Conservation (phyloP, 257 asterid species). For the Marsdenia floribunda region DNA sequence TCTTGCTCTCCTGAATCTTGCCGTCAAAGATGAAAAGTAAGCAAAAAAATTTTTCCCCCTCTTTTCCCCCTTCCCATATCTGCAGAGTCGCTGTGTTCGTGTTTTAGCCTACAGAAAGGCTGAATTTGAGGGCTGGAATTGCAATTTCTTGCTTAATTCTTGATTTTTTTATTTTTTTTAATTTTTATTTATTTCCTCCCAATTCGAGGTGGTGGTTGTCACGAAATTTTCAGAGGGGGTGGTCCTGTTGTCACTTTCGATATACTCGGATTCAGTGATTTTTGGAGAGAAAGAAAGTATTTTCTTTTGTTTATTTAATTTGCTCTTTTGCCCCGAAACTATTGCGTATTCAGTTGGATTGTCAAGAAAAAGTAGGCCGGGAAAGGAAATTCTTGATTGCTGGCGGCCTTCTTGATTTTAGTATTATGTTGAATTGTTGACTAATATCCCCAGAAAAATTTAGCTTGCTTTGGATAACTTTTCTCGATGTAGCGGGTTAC, state of each 20-base stretch:
- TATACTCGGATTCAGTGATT: constrained; percentile 37
- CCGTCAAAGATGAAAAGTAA: constrained; percentile 80
- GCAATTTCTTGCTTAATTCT: not conserved
- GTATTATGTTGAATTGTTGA: not conserved
- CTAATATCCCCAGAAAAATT: not conserved
- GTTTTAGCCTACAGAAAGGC: not conserved
- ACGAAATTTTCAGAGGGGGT: not conserved
- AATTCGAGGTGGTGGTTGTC: not conserved
- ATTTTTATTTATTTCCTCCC: not conserved
- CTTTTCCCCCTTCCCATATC: not conserved
- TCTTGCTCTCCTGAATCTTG: constrained; percentile 76
- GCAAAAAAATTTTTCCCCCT: not conserved
- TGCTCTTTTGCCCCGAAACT: constrained; percentile 15
- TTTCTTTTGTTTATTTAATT: not conserved
- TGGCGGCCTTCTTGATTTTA: not conserved
- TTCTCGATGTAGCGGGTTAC: not conserved
- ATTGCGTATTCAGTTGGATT: constrained; percentile 17
- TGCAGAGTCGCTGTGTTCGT: not conserved
- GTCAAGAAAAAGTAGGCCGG: constrained; percentile 12
- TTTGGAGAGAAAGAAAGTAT: constrained; percentile 12
- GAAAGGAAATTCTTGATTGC: not conserved
- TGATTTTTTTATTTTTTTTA: constrained; percentile 15
- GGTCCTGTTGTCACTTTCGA: constrained; percentile 13
- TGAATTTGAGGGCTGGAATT: not conserved
- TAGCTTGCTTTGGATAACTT: constrained; percentile 4